These are phyloP conservation scores for Pichia sp. DNA, from an alignment of 1,139 yeast species.

Conservation along the genomic window DNA sequence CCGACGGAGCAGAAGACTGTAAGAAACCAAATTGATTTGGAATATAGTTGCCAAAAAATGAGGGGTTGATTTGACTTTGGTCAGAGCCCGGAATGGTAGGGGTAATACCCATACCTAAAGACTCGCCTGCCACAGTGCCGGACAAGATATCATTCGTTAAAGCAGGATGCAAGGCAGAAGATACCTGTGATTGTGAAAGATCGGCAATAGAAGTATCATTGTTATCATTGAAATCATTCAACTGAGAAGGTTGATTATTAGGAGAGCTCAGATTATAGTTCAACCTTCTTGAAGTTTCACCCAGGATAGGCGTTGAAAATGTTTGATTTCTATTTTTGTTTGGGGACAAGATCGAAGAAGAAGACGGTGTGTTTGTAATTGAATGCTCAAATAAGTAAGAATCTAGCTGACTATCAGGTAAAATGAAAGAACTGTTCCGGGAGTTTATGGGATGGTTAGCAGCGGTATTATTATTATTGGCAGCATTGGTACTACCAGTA, in stretches of 20 bases:
- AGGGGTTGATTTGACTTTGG: neutral
- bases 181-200: neutral
- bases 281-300: constrained; percentile 27
- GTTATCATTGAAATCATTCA: constrained; percentile 1
- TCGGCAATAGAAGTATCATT: constrained; percentile 17
- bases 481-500: neutral
- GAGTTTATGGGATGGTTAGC: neutral
- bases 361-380: constrained; percentile 11
- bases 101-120: constrained; percentile 28
- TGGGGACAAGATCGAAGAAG: constrained; percentile 16
- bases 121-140: constrained; percentile 24
- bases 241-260: constrained; percentile 8
- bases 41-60: constrained; percentile 12
- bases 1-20: neutral
- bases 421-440: constrained; percentile 11
- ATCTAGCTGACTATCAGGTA: constrained; percentile 13
- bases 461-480: neutral
- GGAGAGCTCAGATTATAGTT: constrained; percentile 26
- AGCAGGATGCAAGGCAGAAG: constrained; percentile 19
- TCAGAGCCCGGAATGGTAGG: constrained; percentile 7
- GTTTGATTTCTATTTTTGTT: constrained; percentile 14
- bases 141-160: constrained; percentile 26
- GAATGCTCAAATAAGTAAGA: constrained; percentile 16
- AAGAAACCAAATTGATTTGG: constrained; percentile 16
- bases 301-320: constrained; percentile 26